A percentile compares a stretch with the other conserved stretches of the same genome.
These are phyloP conservation scores for Cercophora scortea DNA, from an alignment of 495 filamentous ascomycete genomes.

Conservation along the genomic window DNA sequence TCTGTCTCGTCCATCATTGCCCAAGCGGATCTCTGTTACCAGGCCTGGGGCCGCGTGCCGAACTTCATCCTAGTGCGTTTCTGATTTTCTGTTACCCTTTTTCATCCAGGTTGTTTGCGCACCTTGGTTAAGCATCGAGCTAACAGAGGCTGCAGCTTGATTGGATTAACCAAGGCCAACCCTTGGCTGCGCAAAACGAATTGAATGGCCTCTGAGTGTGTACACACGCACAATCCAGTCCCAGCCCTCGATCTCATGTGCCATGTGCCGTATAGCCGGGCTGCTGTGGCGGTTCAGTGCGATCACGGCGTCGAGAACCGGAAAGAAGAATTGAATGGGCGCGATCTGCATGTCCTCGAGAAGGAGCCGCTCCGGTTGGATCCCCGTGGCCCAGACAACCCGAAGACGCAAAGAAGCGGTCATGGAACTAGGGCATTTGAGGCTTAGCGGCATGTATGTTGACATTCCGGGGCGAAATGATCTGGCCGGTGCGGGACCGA, in stretches of 20 bases:
- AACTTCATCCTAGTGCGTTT: conserved; percentile 66
- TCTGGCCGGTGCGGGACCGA: no score
- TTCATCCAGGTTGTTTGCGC: neutral
- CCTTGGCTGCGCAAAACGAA: conserved; percentile 31
- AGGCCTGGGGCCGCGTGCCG: conserved; percentile 54
- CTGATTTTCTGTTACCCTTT: neutral
- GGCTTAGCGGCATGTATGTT: no score
- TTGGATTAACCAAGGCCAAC: conserved; percentile 29
- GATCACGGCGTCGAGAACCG: neutral
- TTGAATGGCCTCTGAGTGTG: conserved; percentile 36
- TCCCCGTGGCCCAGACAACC: no score
- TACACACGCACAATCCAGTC: no score
- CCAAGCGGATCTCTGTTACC: conserved; percentile 59
- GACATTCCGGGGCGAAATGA: no score
- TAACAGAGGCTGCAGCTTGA: conserved; percentile 15
- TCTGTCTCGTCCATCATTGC: conserved; percentile 53
- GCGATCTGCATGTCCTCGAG: no score
- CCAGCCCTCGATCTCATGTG: neutral
- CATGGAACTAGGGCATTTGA: no score
- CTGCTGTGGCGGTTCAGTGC: neutral
- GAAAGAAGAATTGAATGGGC: no score
- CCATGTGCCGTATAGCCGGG: neutral
- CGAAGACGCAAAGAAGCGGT: no score
- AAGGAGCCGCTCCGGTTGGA: no score
- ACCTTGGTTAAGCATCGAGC: neutral